Evolutionary conservation across 768 basidiomycete genomes (phyloP), one percentile per base, ranked within the genome.

Genomic region (Amanita subjunquillea): DNA sequence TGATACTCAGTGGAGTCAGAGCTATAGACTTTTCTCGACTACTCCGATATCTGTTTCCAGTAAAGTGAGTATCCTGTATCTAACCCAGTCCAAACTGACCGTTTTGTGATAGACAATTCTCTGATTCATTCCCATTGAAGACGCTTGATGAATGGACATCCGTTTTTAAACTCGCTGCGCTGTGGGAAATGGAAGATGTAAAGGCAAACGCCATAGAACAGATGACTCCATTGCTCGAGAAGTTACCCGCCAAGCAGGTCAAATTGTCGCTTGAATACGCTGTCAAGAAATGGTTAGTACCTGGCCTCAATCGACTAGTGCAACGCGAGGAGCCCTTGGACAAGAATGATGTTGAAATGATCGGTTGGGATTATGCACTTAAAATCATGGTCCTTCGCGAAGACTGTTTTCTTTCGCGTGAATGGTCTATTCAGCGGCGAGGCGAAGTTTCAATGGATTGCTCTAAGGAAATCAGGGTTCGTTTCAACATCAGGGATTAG

Each of bases 111-210:
- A 45, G 44, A 1, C 44, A 45, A 30, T n/a, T 29, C 9, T 45
- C n/a, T 30, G 30, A 9, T 30, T 30, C 30, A 30, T 12, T 32
- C 32, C 17, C 47, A 10, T 34, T 48, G 7, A 43, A 55, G 20
- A 30, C 27, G 6, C 38, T 38, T 13, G 54, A 55, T 6, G 58
- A 62, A 48, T 72, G 74, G 71, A 49, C 59, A 10, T 59, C 66
- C 0, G 65, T 72, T 32, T 56, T 69, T 23, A 62, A 64, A 46
- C 49, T 72, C n/a, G 59, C 71, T 13, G 61, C 51, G 8, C 65
- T 64, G 62, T 75, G 71, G 68, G 61, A 67, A 6, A 68, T 67
- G 41, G 54, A 62, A 3, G 15, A 44, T 9, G 39, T 68, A 23
- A 61, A 63, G 29, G 51, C 58, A 17, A 30, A 59, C 15, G 66